Conservation (phyloP, 768 basidiomycete genomes). For the Serendipita sp. region DNA sequence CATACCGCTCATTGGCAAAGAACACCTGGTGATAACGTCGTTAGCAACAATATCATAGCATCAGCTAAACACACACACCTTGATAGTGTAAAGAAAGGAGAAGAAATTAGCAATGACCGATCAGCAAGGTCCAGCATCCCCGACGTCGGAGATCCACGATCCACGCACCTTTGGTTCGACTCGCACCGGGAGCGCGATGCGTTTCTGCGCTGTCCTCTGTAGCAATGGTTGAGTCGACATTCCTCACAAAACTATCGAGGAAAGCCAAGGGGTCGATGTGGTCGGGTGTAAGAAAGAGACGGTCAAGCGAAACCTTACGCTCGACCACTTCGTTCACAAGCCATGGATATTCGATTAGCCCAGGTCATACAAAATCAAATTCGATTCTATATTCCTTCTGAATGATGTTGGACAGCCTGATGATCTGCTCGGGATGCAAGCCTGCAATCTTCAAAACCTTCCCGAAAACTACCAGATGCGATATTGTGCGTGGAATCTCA, state of each 20-base stretch:
- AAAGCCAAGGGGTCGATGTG: background rate
- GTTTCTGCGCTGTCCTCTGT: slow-evolving; percentile 84
- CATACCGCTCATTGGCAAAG: slow-evolving; percentile 70
- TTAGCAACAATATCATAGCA: background rate
- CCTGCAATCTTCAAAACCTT: slow-evolving; percentile 81
- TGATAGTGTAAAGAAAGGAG: background rate
- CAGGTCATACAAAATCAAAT: background rate
- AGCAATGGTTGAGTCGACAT: slow-evolving; percentile 99
- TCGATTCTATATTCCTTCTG: background rate
- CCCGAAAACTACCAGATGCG: slow-evolving; percentile 84
- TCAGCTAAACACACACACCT: background rate
- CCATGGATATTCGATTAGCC: slow-evolving; percentile 4
- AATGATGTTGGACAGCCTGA: slow-evolving; percentile 39
- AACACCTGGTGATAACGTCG: slow-evolving; percentile 30
- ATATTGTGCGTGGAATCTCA: slow-evolving; percentile 37
- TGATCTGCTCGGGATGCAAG: slow-evolving; percentile 86
- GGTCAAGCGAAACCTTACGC: background rate
- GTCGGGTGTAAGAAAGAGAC: background rate
- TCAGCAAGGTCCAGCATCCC: background rate
- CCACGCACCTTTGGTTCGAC: slow-evolving; percentile 64
- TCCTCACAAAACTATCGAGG: background rate
- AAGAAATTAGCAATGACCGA: background rate
- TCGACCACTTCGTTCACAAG: background rate
- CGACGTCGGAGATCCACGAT: background rate
- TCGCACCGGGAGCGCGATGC: slow-evolving; percentile 90